Evolutionary conservation across 345 rosid species (phyloP).

Genomic region (Gossypium herbaceum): DNA sequence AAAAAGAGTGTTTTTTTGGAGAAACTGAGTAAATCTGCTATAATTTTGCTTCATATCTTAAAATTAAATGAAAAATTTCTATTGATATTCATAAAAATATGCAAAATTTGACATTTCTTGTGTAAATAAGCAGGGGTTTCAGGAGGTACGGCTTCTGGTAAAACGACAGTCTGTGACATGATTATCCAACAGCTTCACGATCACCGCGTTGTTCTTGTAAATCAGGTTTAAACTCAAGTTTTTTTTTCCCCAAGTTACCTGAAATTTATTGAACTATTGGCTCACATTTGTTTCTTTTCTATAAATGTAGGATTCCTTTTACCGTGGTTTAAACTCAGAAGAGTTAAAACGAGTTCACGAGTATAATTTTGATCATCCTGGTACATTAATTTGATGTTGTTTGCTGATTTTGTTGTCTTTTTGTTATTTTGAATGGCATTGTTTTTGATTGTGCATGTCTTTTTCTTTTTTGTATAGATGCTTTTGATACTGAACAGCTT

Average conservation of each 20-base stretch:
- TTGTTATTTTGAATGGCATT: background rate
- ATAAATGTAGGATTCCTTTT: conserved; percentile 74
- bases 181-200: conserved; percentile 96
- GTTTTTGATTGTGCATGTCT: background rate
- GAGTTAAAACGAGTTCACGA: conserved; percentile 74
- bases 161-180: conserved; percentile 98
- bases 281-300: background rate
- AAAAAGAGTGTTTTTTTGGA: background rate
- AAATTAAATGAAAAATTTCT: background rate
- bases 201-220: conserved; percentile 90
- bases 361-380: conserved; percentile 99
- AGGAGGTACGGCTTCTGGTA: conserved; percentile 99
- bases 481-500: conserved; percentile 97
- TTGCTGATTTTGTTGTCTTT: background rate
- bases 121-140: conserved; percentile 61
- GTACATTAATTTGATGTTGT: conserved; percentile 29
- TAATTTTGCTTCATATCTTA: background rate
- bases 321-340: conserved; percentile 82
- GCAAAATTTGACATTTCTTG: background rate
- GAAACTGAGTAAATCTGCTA: background rate
- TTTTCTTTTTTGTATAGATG: conserved; percentile 43
- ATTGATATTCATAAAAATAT: background rate
- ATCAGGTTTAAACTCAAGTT: conserved; percentile 51
- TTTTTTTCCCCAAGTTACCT: background rate
- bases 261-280: background rate